Conservation (phyloP, 805 yeast genomes). For the Lipomyces lipofer region DNA sequence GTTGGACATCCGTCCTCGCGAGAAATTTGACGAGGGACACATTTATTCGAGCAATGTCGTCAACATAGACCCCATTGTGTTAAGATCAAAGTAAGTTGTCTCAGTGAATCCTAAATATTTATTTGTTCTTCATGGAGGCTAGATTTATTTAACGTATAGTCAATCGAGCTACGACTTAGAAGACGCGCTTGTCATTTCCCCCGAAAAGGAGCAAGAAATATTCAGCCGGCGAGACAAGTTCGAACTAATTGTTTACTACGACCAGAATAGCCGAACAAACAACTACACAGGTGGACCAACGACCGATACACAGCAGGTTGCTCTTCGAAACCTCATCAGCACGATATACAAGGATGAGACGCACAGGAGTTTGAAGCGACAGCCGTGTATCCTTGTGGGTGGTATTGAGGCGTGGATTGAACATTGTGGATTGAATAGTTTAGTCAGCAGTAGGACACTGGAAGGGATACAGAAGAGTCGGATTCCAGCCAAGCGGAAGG, state of each 20-base stretch:
- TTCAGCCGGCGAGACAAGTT: conserved; percentile 57
- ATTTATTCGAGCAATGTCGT: conserved; percentile 59
- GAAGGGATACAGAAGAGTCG: background rate
- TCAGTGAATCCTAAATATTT: too few relatives aligned
- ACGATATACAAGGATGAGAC: conserved; percentile 45
- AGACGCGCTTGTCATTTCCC: conserved; percentile 56
- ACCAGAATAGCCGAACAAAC: conserved; percentile 39
- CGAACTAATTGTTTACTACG: conserved; percentile 68
- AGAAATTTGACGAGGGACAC: conserved; percentile 63
- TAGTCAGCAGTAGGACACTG: conserved; percentile 5
- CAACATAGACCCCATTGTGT: conserved; percentile 73
- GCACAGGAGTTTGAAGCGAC: conserved; percentile 43
- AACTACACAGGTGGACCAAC: conserved; percentile 32
- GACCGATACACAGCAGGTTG: conserved; percentile 20
- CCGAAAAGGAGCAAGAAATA: conserved; percentile 53
- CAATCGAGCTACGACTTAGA: conserved; percentile 70
- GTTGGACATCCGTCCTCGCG: conserved; percentile 68
- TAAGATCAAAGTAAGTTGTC: conserved; percentile 41
- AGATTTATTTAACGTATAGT: conserved; percentile 21
- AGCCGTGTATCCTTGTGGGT: conserved; percentile 52
- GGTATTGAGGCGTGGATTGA: conserved; percentile 54
- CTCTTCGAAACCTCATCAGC: conserved; percentile 40
- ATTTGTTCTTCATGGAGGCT: too few relatives aligned
- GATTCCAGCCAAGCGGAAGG: background rate
- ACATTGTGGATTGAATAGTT: conserved; percentile 31